Evolutionary conservation across 257 asterid species (phyloP).

Genomic region (Solanum boliviense): DNA sequence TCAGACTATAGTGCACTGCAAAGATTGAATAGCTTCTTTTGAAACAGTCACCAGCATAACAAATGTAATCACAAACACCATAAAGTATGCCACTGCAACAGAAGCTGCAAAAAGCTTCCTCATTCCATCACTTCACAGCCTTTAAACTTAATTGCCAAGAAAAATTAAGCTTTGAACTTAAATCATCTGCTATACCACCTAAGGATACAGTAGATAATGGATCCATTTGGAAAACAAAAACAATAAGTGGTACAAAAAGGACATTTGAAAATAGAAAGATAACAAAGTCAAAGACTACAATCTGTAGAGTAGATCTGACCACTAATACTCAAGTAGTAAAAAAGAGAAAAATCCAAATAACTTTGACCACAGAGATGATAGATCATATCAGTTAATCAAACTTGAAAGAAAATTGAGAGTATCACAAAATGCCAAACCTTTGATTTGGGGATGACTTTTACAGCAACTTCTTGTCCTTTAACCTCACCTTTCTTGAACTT

Average conservation of each 20-base stretch:
- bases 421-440: constrained; percentile 40
- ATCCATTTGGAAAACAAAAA: not conserved
- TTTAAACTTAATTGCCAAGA: not conserved
- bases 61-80: not conserved
- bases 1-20: not conserved
- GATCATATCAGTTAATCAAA: not conserved
- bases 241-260: not conserved
- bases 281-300: not conserved
- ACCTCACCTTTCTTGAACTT: constrained; percentile 80
- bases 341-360: not conserved
- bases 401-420: not conserved
- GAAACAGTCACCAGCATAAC: not conserved
- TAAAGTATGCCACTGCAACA: not conserved
- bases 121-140: not conserved
- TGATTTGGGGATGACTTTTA: constrained; percentile 81
- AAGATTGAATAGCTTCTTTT: not conserved
- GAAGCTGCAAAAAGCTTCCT: not conserved
- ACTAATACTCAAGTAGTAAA: not conserved
- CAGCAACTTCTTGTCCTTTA: constrained; percentile 80
- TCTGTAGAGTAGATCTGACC: constrained; percentile 14
- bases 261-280: not conserved
- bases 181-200: not conserved
- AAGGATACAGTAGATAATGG: not conserved
- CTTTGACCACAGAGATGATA: not conserved
- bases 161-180: not conserved